phyloP scores from a whole-genome alignment of 768 basidiomycete genomes.

The Kockovaella imperatae region DNA sequence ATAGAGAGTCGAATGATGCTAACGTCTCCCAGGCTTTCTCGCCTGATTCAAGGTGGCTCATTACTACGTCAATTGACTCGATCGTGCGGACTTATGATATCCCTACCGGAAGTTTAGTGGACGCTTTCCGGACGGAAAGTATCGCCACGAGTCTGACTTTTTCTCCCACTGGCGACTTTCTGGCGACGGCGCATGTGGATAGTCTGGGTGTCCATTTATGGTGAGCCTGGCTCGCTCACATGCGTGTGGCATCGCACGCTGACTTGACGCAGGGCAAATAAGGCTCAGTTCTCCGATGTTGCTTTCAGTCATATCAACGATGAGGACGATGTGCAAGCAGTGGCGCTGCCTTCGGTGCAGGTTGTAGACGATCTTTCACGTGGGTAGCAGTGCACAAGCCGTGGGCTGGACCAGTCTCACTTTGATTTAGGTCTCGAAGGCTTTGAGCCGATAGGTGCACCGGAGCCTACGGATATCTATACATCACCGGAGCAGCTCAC shows the following conservation, averaged over 20 bases:
- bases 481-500: constrained; percentile 81
- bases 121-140: constrained; percentile 78
- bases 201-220: constrained; percentile 93
- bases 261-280: constrained; percentile 65
- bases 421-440: constrained; percentile 57
- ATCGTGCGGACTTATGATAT: constrained; percentile 91
- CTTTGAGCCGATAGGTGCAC: constrained; percentile 57
- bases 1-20: constrained; percentile 5
- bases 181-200: constrained; percentile 90
- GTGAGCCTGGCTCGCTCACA: constrained; percentile 46
- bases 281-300: constrained; percentile 84
- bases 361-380: constrained; percentile 73
- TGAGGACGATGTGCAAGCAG: constrained; percentile 58
- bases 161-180: constrained; percentile 89
- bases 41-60: constrained; percentile 87
- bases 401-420: not conserved
- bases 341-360: constrained; percentile 73
- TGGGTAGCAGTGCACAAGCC: constrained; percentile 44
- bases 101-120: constrained; percentile 83
- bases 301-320: constrained; percentile 72
- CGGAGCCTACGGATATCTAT: constrained; percentile 59
- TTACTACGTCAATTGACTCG: constrained; percentile 79
- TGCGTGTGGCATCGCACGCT: constrained; percentile 2
- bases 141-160: constrained; percentile 85
- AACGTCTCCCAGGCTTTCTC: constrained; percentile 67